Evolutionary conservation across 2,329 filamentous ascomycete species (phyloP).

Genomic region (Colletotrichum eleusines): DNA sequence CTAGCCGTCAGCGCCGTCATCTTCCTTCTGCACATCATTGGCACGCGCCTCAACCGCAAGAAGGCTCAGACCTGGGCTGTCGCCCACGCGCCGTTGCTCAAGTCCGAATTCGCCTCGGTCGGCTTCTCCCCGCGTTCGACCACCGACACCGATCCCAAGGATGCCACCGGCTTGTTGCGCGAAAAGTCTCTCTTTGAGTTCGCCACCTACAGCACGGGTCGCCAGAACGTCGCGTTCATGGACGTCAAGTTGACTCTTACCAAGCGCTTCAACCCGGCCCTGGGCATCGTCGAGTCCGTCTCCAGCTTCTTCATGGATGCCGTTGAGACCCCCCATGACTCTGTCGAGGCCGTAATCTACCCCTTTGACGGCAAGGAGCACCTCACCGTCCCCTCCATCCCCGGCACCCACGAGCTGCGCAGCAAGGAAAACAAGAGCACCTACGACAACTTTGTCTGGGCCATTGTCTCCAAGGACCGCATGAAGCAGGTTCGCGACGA

Average conservation of each 20-base stretch:
- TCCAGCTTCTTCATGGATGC: constrained; percentile 85
- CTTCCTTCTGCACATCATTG: constrained; percentile 83
- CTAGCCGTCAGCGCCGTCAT: constrained; percentile 80
- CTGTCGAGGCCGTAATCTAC: constrained; percentile 82
- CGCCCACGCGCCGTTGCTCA: constrained; percentile 77
- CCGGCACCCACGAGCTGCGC: constrained; percentile 69
- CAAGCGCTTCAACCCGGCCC: constrained; percentile 87
- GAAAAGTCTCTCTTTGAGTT: constrained; percentile 92
- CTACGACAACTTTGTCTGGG: constrained; percentile 95
- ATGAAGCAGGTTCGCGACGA: constrained; percentile 94
- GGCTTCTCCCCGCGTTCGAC: constrained; percentile 76
- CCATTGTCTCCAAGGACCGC: constrained; percentile 91
- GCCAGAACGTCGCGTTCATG: constrained; percentile 92
- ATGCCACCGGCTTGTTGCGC: constrained; percentile 70
- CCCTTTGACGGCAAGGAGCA: constrained; percentile 93
- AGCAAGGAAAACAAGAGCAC: constrained; percentile 71
- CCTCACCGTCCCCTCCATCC: constrained; percentile 76
- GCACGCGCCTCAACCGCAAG: constrained; percentile 81
- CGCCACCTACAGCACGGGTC: constrained; percentile 87
- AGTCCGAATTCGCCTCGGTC: constrained; percentile 87
- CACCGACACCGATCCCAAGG: constrained; percentile 58
- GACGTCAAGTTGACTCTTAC: constrained; percentile 85
- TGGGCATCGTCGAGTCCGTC: constrained; percentile 71
- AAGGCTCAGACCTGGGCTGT: constrained; percentile 86
- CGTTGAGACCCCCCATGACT: constrained; percentile 76